Base-by-base conservation (phyloP, 1,139 yeast genomes). In the Saccharomycopsis phalli region DNA sequence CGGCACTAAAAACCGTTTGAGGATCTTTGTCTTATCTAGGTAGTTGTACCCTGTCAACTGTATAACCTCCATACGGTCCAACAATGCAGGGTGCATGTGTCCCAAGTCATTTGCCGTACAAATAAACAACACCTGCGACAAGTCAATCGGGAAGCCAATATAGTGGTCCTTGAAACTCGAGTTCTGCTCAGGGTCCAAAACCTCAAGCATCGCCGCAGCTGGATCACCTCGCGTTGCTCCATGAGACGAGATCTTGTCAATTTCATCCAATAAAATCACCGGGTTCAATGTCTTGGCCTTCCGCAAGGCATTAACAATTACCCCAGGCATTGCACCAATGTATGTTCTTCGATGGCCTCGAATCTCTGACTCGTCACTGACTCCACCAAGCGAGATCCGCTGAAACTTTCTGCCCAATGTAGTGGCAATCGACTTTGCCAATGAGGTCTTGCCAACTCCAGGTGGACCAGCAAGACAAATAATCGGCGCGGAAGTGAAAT, bases 251-350 rank as follows among this genome's bases (percentile, higher is more conserved):
- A 88, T 76, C 59, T 87, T 87, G 60, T 87, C 96, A 48, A 87
- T 79, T 58, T 87, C 96, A 59, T 87, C 96, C 42, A 87, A 66
- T 41, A 87, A 65, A 46, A 87, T 82, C n/a, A 87, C 83, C 0
- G 95, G 95, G 53, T 86, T 86, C 81, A 80, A 79, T 0, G 83
- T 71, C 29, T 86, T 74, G 1, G 88, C 75, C 52, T 81, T 81
- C 46, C 94, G 69, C 41, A 87, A 62, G 0, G 94, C 81, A 61
- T 81, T 94, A 21, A 84, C 70, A 18, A 87, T 66, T 31, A 83
- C 69, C 4, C 96, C 96, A 0, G 95, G 95, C 82, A 87, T 79
- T 2, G 95, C 88, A 2, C 95, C 95, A 34, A 87, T 93, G 57
- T 86, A 87, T 0, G 96, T 87, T 53, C 96, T 69, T 57, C 96